phyloP scores from a whole-genome alignment of 1,284 basidiomycete genomes.

The Leucoagaricus sp. region DNA sequence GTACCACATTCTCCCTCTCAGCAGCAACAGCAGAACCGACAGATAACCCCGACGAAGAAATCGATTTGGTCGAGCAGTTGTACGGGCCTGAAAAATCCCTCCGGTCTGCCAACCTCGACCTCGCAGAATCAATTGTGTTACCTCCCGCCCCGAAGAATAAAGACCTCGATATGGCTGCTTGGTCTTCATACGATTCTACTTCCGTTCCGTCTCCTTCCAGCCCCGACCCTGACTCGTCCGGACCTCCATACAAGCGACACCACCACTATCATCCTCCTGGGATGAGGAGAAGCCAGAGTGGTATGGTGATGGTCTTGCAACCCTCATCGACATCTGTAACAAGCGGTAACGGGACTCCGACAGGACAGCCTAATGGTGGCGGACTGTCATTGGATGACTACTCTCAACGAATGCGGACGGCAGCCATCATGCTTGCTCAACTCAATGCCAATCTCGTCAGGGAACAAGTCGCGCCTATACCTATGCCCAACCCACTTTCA shows the following conservation, averaged over 20 bases:
- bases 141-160: constrained; percentile 86
- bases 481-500: constrained; percentile 3
- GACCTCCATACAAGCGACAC: no score
- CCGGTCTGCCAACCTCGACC: constrained; percentile 66
- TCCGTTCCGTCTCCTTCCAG: not conserved
- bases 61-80: constrained; percentile 93
- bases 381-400: constrained; percentile 86
- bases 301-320: not conserved
- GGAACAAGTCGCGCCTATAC: constrained; percentile 29
- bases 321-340: not conserved
- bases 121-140: constrained; percentile 80
- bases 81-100: constrained; percentile 81
- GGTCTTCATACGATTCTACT: constrained; percentile 64
- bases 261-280: no score
- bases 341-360: not conserved
- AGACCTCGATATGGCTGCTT: constrained; percentile 82
- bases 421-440: constrained; percentile 98
- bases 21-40: no score
- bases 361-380: constrained; percentile 4
- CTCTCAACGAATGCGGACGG: constrained; percentile 96
- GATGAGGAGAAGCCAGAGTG: constrained; percentile 6
- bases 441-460: constrained; percentile 83
- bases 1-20: no score
- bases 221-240: no score
- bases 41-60: constrained; percentile 71